Evolutionary conservation across 805 yeast genomes (phyloP).

Genomic region (Pichia sporocuriosa): DNA sequence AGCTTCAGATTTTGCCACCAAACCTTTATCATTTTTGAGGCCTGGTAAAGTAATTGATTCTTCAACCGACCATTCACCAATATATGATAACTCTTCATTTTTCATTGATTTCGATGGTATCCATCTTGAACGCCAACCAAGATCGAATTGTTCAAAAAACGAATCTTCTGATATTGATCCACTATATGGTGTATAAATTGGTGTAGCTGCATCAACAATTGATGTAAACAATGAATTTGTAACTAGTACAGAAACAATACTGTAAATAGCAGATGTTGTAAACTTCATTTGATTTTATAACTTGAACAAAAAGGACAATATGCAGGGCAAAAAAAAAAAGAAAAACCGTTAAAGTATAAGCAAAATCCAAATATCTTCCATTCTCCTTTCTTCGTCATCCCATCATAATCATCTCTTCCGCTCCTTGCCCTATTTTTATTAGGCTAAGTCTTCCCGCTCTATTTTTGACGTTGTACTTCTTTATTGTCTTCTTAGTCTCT

Average conservation of each 20-base stretch:
- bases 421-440: no score
- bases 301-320: background rate
- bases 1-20: constrained; percentile 69
- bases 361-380: no score
- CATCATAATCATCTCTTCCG: no score
- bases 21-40: constrained; percentile 60
- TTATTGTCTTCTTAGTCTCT: no score
- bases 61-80: constrained; percentile 73
- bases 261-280: background rate
- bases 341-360: no score
- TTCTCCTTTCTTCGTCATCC: no score
- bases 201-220: constrained; percentile 15
- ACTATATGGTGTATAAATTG: constrained; percentile 30
- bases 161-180: constrained; percentile 35
- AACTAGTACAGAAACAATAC: background rate
- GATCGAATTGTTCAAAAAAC: constrained; percentile 61
- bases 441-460: no score
- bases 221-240: background rate
- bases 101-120: constrained; percentile 49
- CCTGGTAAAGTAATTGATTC: constrained; percentile 55
- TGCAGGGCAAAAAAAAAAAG: no score
- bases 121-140: constrained; percentile 43
- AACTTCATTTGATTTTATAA: background rate
- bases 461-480: no score
- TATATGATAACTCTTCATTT: constrained; percentile 50